Evolutionary conservation across 75 land plant genomes (phyloP).

Genomic region (Ceratopteris richardii): DNA sequence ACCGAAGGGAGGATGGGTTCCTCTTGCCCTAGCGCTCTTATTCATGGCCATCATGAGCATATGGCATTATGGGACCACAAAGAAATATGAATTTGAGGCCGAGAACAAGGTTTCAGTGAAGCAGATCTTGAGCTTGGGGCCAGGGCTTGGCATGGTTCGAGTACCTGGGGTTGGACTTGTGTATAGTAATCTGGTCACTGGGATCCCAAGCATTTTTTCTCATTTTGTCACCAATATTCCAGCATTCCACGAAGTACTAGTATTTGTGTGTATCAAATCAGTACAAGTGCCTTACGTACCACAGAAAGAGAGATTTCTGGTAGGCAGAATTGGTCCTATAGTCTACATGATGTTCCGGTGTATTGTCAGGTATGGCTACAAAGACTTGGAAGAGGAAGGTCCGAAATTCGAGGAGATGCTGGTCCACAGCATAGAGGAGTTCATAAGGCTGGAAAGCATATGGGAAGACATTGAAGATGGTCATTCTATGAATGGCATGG

Average conservation of each 20-base stretch:
- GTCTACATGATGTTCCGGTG: constrained; percentile 35
- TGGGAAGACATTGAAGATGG: not conserved
- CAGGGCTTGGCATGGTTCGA: constrained; percentile 36
- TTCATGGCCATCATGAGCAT: constrained; percentile 37
- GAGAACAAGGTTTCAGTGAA: constrained; percentile 36
- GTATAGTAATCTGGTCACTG: constrained; percentile 32
- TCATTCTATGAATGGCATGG: not conserved
- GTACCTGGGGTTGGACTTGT: constrained; percentile 38
- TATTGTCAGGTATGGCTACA: constrained; percentile 39
- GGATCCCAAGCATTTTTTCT: constrained; percentile 33
- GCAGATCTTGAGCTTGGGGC: constrained; percentile 28
- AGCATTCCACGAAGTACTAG: constrained; percentile 31
- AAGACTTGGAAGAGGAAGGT: constrained; percentile 26
- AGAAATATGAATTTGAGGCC: constrained; percentile 38
- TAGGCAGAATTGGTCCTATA: constrained; percentile 40
- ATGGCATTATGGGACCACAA: constrained; percentile 39
- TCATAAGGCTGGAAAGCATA: constrained; percentile 8
- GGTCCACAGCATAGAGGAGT: constrained; percentile 25
- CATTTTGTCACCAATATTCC: constrained; percentile 41
- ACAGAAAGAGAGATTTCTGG: constrained; percentile 32
- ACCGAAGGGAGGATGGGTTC: constrained; percentile 41
- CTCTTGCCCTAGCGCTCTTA: constrained; percentile 28
- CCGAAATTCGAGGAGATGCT: constrained; percentile 26
- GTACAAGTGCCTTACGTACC: constrained; percentile 42
- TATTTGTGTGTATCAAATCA: constrained; percentile 37